Evolutionary conservation across 306 rosid genomes (phyloP).

Genomic region (Calophaca sinica): DNA sequence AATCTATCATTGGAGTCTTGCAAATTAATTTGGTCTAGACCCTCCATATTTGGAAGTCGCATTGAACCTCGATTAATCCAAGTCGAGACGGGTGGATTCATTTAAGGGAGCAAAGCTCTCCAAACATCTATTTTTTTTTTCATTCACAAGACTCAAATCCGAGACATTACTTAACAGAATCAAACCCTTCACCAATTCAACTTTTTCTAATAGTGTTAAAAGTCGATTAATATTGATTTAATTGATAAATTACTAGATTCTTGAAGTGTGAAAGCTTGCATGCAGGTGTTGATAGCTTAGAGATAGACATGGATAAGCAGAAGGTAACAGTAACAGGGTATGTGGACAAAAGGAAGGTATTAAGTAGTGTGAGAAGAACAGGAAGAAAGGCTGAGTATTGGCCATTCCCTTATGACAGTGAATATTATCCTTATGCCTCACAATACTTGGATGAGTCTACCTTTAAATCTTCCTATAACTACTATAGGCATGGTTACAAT

Average conservation of each 20-base stretch:
- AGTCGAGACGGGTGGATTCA: no score
- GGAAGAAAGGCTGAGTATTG: slow-evolving; percentile 83
- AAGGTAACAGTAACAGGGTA: no score
- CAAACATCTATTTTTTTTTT: no score
- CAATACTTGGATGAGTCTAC: slow-evolving; percentile 70
- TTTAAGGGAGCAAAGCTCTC: no score
- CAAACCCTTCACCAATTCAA: no score
- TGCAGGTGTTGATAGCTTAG: slow-evolving; percentile 77
- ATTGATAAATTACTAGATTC: background rate
- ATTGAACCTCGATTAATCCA: no score
- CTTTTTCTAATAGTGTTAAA: no score
- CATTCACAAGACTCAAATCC: no score
- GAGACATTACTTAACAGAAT: no score
- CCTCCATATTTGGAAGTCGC: no score
- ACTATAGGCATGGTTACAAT: slow-evolving; percentile 69
- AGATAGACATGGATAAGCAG: slow-evolving; percentile 79
- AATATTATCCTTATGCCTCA: slow-evolving; percentile 71
- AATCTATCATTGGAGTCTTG: no score
- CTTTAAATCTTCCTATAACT: slow-evolving; percentile 65
- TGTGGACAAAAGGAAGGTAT: slow-evolving; percentile 66
- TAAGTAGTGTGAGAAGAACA: slow-evolving; percentile 71
- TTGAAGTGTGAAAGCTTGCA: background rate
- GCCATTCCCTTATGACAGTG: slow-evolving; percentile 83
- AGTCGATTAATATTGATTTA: background rate
- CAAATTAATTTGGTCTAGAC: no score